Percentiles rank a stretch among this genome's conserved stretches.
These are phyloP conservation scores for Candida mesenterica DNA, from an alignment of 1,139 yeast species.

Conservation along the genomic window DNA sequence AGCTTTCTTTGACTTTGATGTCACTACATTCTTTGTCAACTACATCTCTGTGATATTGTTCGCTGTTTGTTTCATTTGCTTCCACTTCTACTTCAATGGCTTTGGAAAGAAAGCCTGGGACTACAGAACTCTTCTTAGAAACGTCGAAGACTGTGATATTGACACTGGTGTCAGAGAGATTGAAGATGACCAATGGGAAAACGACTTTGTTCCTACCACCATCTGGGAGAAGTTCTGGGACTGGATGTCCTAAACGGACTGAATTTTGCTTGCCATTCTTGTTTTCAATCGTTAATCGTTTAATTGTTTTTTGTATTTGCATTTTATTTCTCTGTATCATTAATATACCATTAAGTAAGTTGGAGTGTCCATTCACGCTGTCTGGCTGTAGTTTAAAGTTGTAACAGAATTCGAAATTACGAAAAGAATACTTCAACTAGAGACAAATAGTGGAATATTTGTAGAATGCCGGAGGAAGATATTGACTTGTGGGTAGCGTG, in stretches of 20 bases:
- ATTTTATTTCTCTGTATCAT: too few species aligned
- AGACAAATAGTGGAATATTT: too few species aligned
- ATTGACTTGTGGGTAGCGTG: too few species aligned
- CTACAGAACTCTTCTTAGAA: slow-evolving; percentile 34
- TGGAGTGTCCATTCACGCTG: too few species aligned
- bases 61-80: slow-evolving; percentile 48
- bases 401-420: too few species aligned
- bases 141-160: slow-evolving; percentile 57
- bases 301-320: too few species aligned
- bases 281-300: too few species aligned
- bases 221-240: slow-evolving; percentile 58
- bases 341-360: too few species aligned
- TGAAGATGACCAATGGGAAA: slow-evolving; percentile 52
- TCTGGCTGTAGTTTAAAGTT: too few species aligned
- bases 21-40: slow-evolving; percentile 60
- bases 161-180: slow-evolving; percentile 60
- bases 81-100: slow-evolving; percentile 50
- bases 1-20: slow-evolving; percentile 56
- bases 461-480: too few species aligned
- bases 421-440: too few species aligned
- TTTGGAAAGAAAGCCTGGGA: slow-evolving; percentile 32
- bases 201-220: slow-evolving; percentile 46
- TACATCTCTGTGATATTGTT: slow-evolving; percentile 63
- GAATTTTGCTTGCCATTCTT: too few species aligned
- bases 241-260: slow-evolving; percentile 12